A percentile compares a stretch with the other conserved stretches of the same genome.
Evolutionary conservation across 2,329 filamentous ascomycete species (phyloP).

Genomic region (Rhexocercosporidium sp.): DNA sequence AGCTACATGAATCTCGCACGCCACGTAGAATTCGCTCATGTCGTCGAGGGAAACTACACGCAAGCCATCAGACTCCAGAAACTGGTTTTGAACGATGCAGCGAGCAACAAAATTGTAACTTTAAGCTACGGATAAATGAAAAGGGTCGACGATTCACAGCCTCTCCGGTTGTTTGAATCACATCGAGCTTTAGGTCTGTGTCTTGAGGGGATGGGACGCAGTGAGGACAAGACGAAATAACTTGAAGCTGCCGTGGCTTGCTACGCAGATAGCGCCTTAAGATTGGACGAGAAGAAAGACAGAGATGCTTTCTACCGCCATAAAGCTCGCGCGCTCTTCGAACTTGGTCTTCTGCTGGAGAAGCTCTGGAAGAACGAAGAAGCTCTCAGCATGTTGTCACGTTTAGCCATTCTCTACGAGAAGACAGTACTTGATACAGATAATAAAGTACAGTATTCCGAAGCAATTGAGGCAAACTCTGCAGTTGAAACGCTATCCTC

Average conservation of each 20-base stretch:
- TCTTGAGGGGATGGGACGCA: too few species aligned
- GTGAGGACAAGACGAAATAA: not conserved
- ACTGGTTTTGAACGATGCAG: not conserved
- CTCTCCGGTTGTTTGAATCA: not conserved
- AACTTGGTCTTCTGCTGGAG: not conserved
- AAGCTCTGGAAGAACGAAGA: not conserved
- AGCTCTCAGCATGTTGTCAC: not conserved
- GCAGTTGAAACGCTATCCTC: not conserved
- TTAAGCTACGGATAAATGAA: not conserved
- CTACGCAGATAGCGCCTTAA: not conserved
- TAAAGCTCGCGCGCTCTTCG: not conserved
- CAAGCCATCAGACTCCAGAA: not conserved
- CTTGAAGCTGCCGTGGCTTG: not conserved
- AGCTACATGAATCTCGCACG: not conserved
- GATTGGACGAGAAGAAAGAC: not conserved
- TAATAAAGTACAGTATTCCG: not conserved
- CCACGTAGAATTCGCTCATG: not conserved
- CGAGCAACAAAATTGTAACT: not conserved
- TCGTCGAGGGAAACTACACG: not conserved
- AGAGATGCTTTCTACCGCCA: not conserved
- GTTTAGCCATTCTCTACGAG: not conserved
- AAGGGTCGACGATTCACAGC: not conserved
- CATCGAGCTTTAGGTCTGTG: not conserved
- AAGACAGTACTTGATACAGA: not conserved
- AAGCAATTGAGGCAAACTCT: not conserved